Conservation (phyloP, 2,329 filamentous ascomycete genomes). For the Penicillium sp. region DNA sequence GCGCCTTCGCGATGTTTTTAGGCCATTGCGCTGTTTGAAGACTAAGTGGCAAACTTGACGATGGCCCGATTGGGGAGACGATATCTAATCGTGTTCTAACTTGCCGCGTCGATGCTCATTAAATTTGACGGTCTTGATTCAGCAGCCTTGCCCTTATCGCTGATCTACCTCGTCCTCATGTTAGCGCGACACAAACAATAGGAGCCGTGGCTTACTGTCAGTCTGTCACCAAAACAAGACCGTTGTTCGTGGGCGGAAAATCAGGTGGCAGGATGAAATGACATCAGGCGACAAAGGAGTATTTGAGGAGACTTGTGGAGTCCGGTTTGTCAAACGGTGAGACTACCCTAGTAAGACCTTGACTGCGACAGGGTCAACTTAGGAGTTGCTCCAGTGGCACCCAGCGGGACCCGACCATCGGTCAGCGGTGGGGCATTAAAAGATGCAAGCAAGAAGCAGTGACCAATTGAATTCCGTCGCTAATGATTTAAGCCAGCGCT, state of each 20-base stretch:
- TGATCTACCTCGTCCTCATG: background rate
- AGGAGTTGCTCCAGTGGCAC: background rate
- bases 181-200: background rate
- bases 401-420: slow-evolving; percentile 16
- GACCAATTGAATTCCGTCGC: background rate
- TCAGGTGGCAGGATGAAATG: slow-evolving; percentile 7
- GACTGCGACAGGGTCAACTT: slow-evolving; percentile 14
- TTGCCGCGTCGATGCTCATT: background rate
- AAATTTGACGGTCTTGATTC: background rate
- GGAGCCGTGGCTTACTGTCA: background rate
- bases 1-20: background rate
- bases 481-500: slow-evolving; percentile 17
- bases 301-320: slow-evolving; percentile 14
- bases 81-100: background rate
- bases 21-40: slow-evolving; percentile 2
- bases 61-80: background rate
- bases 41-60: background rate
- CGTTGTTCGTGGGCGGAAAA: background rate
- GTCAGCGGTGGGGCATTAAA: slow-evolving; percentile 13
- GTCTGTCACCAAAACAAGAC: background rate
- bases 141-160: background rate
- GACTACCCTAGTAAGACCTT: slow-evolving; percentile 1
- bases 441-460: background rate
- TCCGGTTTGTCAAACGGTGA: slow-evolving; percentile 9
- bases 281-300: slow-evolving; percentile 14